These are phyloP conservation scores for Zymoseptoria ardabiliae DNA, from an alignment of 2,329 filamentous ascomycete species.

Conservation along the genomic window DNA sequence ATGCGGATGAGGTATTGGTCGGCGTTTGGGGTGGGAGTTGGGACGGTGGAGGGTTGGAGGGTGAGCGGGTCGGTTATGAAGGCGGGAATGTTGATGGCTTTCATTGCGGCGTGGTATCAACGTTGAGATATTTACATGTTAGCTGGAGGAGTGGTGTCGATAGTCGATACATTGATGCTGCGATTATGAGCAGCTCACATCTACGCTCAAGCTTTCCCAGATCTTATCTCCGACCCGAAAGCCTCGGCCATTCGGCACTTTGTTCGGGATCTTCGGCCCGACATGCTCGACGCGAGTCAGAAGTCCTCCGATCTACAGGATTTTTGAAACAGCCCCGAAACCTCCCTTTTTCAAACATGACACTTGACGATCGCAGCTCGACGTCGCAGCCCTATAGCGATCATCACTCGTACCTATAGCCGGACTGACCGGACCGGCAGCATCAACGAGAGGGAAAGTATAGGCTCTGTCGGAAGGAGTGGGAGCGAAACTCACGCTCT, in stretches of 20 bases:
- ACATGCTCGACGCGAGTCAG: background rate
- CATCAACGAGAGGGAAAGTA: too few relatives aligned
- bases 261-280: background rate
- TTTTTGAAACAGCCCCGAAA: background rate
- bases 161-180: too few relatives aligned
- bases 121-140: background rate
- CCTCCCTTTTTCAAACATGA: background rate
- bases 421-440: too few relatives aligned
- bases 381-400: too few relatives aligned
- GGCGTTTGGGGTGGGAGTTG: constrained; percentile 29
- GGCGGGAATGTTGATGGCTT: constrained; percentile 34
- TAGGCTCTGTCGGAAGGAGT: too few relatives aligned
- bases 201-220: background rate
- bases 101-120: constrained; percentile 28
- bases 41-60: constrained; percentile 23
- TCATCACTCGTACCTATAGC: too few relatives aligned
- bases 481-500: too few relatives aligned
- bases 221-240: background rate
- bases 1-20: constrained; percentile 42
- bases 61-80: constrained; percentile 29
- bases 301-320: background rate
- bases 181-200: background rate
- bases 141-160: background rate
- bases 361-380: background rate
- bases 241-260: background rate